Base-by-base conservation (phyloP, 2,329 filamentous ascomycete species). In the Parastagonospora avenae region DNA sequence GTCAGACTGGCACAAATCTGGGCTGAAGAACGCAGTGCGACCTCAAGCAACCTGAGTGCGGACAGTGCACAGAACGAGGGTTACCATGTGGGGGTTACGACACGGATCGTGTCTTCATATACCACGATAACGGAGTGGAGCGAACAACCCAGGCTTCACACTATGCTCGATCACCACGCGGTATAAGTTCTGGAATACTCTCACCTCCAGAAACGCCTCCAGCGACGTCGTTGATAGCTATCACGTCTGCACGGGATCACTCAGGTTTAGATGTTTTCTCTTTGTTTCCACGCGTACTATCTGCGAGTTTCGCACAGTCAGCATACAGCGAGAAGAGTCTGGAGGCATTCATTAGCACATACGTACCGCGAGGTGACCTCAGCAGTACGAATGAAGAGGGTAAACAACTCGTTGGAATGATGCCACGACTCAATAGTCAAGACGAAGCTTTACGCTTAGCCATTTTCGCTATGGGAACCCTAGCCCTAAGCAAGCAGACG, bases 1-100 rank as follows among this genome's bases (percentile, higher is more conserved):
- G 7, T 33, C 8, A 9, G 4, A 44, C 4, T 14, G 10, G 7
- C 5, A 6, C 10, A 6, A 30, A 27, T 11, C 54, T 15, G 50
- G 14, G 27, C 30, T 37, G n/a, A 39, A 39, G 24, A 15, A 4
- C 15, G 24, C 35, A 85, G 82, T 88, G 85, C 67, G 85, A 85
- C 71, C 84, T 86, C 56, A 79, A 82, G 50, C 79, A 80, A 4
- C 85, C 85, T 2, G 75, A 76, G 32, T 88, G 85, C 67, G 79
- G 78, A 47, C 86, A 86, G 64, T 88, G 85, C 66, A 74, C 78
- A 48, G 77, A 80, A 59, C 82, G 79, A 59, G 82, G 83, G 16
- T 76, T 83, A 38, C 69, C 79, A 50, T 88, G 85, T 60, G 85
- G 85, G 38, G 85, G 85, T 33, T 89, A 88, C 67, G 80, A 85